phyloP scores from a whole-genome alignment of 2,329 filamentous ascomycete genomes.

The Sordariomycetes sp. region DNA sequence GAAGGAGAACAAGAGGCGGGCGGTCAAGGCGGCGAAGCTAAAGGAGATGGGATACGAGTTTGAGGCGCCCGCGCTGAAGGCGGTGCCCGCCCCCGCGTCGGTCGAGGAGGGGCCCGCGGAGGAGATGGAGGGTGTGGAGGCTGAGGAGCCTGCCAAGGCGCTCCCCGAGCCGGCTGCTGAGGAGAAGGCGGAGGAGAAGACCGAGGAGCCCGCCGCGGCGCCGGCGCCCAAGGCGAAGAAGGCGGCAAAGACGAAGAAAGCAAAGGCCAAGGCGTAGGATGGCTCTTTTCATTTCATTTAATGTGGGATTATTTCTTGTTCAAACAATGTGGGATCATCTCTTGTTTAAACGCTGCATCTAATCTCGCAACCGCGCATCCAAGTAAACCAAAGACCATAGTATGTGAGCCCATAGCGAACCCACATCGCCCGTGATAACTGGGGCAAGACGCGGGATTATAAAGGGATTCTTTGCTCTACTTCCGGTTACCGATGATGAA shows the following conservation, averaged over 20 bases:
- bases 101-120: conserved; percentile 23
- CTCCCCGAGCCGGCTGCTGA: conserved; percentile 9
- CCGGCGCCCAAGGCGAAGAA: conserved; percentile 17
- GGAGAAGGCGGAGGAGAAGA: conserved; percentile 13
- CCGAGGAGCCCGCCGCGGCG: conserved; percentile 13
- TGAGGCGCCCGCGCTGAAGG: conserved; percentile 58
- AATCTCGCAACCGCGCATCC: not conserved
- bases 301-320: conserved; percentile 5
- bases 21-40: conserved; percentile 58
- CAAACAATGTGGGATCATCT: conserved; percentile 5
- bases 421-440: conserved; percentile 31
- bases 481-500: conserved; percentile 33
- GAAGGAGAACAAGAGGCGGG: conserved; percentile 59
- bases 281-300: conserved; percentile 8
- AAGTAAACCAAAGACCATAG: not conserved
- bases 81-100: conserved; percentile 22
- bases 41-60: conserved; percentile 77
- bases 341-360: not conserved
- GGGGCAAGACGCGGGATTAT: conserved; percentile 43
- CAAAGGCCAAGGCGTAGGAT: conserved; percentile 9
- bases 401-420: conserved; percentile 54
- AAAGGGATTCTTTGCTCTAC: conserved; percentile 40
- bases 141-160: conserved; percentile 16
- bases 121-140: conserved; percentile 22
- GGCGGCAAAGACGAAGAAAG: conserved; percentile 14